A percentile compares a stretch with the other conserved stretches of the same genome.
These are phyloP conservation scores for Marsdenia floribunda DNA, from an alignment of 257 asterid species.

Conservation along the genomic window DNA sequence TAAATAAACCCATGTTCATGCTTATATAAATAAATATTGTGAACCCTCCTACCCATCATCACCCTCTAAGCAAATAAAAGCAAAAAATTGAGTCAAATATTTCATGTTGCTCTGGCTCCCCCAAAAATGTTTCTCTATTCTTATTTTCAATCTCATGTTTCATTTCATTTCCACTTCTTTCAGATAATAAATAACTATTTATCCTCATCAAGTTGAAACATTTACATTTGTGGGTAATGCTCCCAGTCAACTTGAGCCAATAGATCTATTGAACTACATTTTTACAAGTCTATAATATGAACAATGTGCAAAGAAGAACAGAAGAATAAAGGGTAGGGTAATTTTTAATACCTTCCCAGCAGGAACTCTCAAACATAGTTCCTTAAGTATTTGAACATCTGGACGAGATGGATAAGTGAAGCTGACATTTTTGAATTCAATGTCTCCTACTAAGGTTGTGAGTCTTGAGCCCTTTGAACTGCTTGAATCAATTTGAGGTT, in stretches of 20 bases:
- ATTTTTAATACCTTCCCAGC: slow-evolving; percentile 19
- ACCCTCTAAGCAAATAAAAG: too few relatives aligned
- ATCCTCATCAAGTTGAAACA: too few relatives aligned
- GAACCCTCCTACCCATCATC: too few relatives aligned
- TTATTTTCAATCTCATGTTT: too few relatives aligned
- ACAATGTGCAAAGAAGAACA: background rate
- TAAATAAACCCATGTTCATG: too few relatives aligned
- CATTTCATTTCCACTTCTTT: too few relatives aligned
- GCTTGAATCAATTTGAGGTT: slow-evolving; percentile 22
- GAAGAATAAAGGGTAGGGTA: background rate
- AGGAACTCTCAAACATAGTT: slow-evolving; percentile 22
- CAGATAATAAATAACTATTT: too few relatives aligned
- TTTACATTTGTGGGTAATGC: background rate
- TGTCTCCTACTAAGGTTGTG: slow-evolving; percentile 12
- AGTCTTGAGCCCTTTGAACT: slow-evolving; percentile 14
- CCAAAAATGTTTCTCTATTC: too few relatives aligned
- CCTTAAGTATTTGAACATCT: slow-evolving; percentile 15
- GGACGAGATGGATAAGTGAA: slow-evolving; percentile 23
- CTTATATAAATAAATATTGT: too few relatives aligned
- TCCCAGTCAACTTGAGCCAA: background rate
- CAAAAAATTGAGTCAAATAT: too few relatives aligned
- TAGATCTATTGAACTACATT: background rate
- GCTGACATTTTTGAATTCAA: slow-evolving; percentile 18
- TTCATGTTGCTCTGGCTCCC: too few relatives aligned
- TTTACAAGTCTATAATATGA: background rate